Evolutionary conservation across 495 filamentous ascomycete genomes (phyloP).

Genomic region (Penicillium riverlandense): DNA sequence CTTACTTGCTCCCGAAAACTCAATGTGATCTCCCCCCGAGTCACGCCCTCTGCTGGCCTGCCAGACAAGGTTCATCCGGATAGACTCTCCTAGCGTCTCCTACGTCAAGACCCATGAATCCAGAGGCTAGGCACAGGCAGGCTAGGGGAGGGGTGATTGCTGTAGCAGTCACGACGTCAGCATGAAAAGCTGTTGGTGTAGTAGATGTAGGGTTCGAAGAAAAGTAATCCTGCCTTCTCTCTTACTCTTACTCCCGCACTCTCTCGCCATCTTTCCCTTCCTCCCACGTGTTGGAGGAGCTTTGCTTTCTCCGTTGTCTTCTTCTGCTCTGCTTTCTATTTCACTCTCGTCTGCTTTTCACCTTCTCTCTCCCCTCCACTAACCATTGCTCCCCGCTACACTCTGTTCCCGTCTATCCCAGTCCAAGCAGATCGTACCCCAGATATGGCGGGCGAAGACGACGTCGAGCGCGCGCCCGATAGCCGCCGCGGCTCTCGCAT

Average conservation of each 20-base stretch:
- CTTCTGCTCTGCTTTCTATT: background rate
- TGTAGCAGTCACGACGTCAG: constrained; percentile 26
- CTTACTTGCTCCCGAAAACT: background rate
- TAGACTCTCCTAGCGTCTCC: constrained; percentile 10
- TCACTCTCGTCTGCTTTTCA: background rate
- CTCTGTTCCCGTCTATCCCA: background rate
- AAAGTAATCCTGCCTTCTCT: background rate
- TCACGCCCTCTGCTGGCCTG: background rate
- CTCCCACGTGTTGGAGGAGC: no score
- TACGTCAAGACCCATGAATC: constrained; percentile 17
- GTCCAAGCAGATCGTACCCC: background rate
- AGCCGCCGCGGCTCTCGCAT: constrained; percentile 22
- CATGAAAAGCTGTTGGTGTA: constrained; percentile 18
- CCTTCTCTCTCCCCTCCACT: background rate
- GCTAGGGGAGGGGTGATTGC: background rate
- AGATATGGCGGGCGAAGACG: constrained; percentile 10
- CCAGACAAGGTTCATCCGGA: constrained; percentile 27
- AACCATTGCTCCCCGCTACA: no score
- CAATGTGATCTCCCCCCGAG: background rate
- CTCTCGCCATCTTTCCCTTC: no score
- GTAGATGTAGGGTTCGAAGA: background rate
- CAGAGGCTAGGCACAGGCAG: constrained; percentile 1
- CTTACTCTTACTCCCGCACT: background rate
- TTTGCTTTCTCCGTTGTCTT: background rate
- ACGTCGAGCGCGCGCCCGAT: constrained; percentile 11